These are phyloP conservation scores for Fonsecaea monophora DNA, from an alignment of 2,329 filamentous ascomycete species.

Conservation along the genomic window DNA sequence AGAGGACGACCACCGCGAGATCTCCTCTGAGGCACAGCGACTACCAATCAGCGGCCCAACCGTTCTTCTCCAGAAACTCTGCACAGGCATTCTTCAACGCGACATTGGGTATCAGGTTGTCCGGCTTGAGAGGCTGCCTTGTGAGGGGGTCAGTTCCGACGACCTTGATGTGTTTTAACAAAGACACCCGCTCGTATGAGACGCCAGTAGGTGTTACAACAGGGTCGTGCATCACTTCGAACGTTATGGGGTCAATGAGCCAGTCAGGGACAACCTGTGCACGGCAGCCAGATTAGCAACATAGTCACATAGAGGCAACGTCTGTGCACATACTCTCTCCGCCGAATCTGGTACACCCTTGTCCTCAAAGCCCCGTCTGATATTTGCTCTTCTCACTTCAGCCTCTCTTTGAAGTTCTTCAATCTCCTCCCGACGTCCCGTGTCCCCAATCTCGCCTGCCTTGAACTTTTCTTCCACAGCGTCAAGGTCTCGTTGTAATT, in stretches of 20 bases:
- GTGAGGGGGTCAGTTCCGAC: conserved; percentile 82
- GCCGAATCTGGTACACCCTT: conserved; percentile 50
- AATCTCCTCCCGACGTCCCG: conserved; percentile 73
- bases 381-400: conserved; percentile 55
- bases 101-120: conserved; percentile 81
- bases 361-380: conserved; percentile 53
- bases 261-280: conserved; percentile 55
- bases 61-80: conserved; percentile 84
- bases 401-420: conserved; percentile 62
- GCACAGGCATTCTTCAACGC: conserved; percentile 81
- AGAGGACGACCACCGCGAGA: background rate
- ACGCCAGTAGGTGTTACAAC: conserved; percentile 75
- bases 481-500: conserved; percentile 47
- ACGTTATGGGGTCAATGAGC: conserved; percentile 57
- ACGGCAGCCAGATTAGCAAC: background rate
- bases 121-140: conserved; percentile 70
- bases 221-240: conserved; percentile 60
- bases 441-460: conserved; percentile 54
- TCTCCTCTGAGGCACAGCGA: background rate
- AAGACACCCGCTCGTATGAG: conserved; percentile 84
- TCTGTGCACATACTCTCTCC: conserved; percentile 47
- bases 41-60: conserved; percentile 91
- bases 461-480: conserved; percentile 45
- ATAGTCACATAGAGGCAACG: background rate
- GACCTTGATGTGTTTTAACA: conserved; percentile 83